phyloP scores from a whole-genome alignment of 108 stramenopile genomes.

The Thalassiosira profunda region DNA sequence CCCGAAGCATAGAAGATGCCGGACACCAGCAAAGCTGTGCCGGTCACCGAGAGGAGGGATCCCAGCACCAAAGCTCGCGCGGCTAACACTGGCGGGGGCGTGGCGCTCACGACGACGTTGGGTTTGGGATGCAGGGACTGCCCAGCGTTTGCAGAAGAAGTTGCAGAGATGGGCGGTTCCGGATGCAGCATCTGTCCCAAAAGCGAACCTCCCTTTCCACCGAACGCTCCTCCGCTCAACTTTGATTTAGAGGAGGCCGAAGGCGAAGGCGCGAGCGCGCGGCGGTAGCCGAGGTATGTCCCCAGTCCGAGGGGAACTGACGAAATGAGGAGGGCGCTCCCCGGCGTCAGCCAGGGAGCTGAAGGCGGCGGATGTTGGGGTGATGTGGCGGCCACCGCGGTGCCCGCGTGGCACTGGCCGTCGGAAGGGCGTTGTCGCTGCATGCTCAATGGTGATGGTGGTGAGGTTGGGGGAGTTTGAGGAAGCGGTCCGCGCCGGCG shows the following conservation, averaged over 20 bases:
- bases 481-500: too few species aligned
- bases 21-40: conserved; percentile 31
- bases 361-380: too few species aligned
- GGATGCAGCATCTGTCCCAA: conserved; percentile 3
- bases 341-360: conserved; percentile 33
- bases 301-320: conserved; percentile 29
- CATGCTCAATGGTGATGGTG: too few species aligned
- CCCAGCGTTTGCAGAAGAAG: neutral
- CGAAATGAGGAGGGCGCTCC: conserved; percentile 20
- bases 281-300: conserved; percentile 33
- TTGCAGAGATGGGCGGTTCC: neutral
- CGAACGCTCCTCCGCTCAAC: neutral
- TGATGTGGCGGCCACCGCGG: too few species aligned
- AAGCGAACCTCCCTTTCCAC: conserved; percentile 9
- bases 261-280: conserved; percentile 20
- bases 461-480: too few species aligned
- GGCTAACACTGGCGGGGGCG: conserved; percentile 28
- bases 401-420: too few species aligned
- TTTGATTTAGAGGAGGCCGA: neutral
- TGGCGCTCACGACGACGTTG: conserved; percentile 6
- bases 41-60: conserved; percentile 42
- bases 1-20: conserved; percentile 53
- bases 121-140: neutral
- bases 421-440: too few species aligned
- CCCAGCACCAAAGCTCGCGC: conserved; percentile 42